Evolutionary conservation across 139 green algal genomes (phyloP), one percentile per base, ranked within the genome.

Genomic region (Chlorella sp.): DNA sequence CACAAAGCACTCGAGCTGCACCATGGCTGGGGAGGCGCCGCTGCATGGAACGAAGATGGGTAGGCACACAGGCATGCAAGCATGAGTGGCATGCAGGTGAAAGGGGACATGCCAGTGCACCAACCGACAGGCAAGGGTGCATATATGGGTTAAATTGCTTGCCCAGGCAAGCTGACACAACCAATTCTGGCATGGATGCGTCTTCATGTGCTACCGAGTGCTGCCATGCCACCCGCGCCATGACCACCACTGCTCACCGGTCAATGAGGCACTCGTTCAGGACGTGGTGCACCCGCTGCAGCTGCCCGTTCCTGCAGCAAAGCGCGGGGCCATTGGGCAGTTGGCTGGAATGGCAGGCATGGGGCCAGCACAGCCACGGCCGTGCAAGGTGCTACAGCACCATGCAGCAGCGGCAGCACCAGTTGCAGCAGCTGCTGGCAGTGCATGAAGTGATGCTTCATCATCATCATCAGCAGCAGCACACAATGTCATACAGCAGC

Each of bases 221-320:
- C n/a, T n/a, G n/a, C n/a, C n/a, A n/a, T n/a, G n/a, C n/a, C n/a
- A n/a, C n/a, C n/a, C 46, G 8, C 46, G 4, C 8, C 32, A 43
- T 7, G 17, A 43, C 14, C 41, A 5, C 24, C 65, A 8, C 76
- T 7, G 34, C 76, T 32, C 56, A 83, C 77, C 77, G 87, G 87
- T 96, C 94, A 3, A 96, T 83, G 4, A 92, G 67, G 82, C 88
- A 94, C 90, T 97, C 96, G 77, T 98, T 98, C 30, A 98, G 85
- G 43, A 97, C 93, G 72, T 95, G 89, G 89, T 96, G 91, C 60
- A 95, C 88, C 7, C 67, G 83, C 85, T 93, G 81, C 60, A 91
- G 56, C 73, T 90, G 46, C 0, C 92, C 87, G 26, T 79, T 77
- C 91, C 36, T 90, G 80, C 54, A 34, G 68, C 20, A 46, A 8